Percentiles rank a stretch among this genome's conserved stretches.
These are phyloP conservation scores for Ammopiptanthus mongolicus DNA, from an alignment of 306 rosid genomes.

Conservation along the genomic window DNA sequence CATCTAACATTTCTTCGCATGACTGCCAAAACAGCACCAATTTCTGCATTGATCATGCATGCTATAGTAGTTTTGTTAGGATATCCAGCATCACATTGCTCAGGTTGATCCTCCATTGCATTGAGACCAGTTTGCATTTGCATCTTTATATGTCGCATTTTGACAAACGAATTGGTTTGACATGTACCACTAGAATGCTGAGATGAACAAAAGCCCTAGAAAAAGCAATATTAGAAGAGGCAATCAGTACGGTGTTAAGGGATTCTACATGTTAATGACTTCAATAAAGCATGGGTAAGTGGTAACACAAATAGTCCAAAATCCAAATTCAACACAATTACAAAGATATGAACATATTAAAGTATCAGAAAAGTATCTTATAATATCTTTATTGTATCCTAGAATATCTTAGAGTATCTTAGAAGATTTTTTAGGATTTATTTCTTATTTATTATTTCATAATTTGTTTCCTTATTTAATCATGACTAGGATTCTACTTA, in stretches of 20 bases:
- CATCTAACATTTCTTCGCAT: slow-evolving; percentile 95
- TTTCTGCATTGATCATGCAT: slow-evolving; percentile 86
- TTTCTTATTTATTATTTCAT: too few species aligned
- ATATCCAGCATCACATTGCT: slow-evolving; percentile 34
- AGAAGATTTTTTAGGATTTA: too few species aligned
- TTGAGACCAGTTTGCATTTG: slow-evolving; percentile 43
- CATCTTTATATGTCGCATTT: slow-evolving; percentile 63
- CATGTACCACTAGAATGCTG: slow-evolving; percentile 14
- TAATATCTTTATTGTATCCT: too few species aligned
- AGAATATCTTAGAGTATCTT: too few species aligned
- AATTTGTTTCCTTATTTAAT: too few species aligned
- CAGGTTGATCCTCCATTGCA: slow-evolving; percentile 62
- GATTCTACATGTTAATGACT: background rate
- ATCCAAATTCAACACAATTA: background rate
- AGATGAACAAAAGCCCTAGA: slow-evolving; percentile 1
- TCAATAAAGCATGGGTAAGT: background rate
- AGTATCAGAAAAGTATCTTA: too few species aligned
- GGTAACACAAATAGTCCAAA: background rate
- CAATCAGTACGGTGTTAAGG: background rate
- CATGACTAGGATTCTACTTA: too few species aligned
- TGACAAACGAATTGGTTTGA: slow-evolving; percentile 13
- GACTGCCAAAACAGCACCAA: slow-evolving; percentile 83
- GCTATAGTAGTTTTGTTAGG: slow-evolving; percentile 57
- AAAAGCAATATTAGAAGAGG: background rate
- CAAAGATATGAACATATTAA: background rate